Conservation (phyloP, 2,329 filamentous ascomycete genomes). For the Penicillium janthinellum region DNA sequence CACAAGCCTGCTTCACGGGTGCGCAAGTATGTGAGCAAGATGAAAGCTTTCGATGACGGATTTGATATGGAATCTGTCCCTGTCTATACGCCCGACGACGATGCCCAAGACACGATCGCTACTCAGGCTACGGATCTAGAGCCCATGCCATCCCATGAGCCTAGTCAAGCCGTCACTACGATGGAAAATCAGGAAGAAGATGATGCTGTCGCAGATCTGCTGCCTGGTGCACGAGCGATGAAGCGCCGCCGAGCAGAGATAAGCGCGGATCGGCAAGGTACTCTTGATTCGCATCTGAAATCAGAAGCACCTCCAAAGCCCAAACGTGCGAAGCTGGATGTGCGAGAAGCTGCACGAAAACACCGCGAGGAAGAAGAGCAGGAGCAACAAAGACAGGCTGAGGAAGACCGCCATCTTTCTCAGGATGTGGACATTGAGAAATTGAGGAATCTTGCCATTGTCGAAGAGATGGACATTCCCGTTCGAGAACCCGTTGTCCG, state of each 20-base stretch:
- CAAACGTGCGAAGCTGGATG: constrained; percentile 64
- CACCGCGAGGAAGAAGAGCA: constrained; percentile 58
- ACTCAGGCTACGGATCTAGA: constrained; percentile 27
- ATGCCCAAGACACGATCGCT: constrained; percentile 14
- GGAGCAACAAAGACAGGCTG: constrained; percentile 36
- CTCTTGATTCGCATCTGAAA: constrained; percentile 22
- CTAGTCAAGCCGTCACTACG: constrained; percentile 31
- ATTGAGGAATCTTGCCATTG: constrained; percentile 71
- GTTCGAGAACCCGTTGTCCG: constrained; percentile 32
- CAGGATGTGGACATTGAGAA: constrained; percentile 67
- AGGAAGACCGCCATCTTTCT: constrained; percentile 60
- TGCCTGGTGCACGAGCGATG: constrained; percentile 73
- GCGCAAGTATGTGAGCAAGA: constrained; percentile 49
- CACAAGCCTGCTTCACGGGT: constrained; percentile 29
- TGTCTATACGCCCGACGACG: constrained; percentile 34
- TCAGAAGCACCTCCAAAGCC: constrained; percentile 41
- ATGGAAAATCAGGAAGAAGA: constrained; percentile 43
- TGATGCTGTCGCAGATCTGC: constrained; percentile 69
- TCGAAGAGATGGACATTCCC: constrained; percentile 73
- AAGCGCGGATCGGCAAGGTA: constrained; percentile 50
- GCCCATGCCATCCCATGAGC: constrained; percentile 21
- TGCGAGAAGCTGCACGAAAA: constrained; percentile 64
- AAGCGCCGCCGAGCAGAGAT: constrained; percentile 74
- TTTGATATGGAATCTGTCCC: constrained; percentile 52
- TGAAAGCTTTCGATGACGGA: constrained; percentile 72